Percentiles rank a stretch among this genome's conserved stretches.
These are phyloP conservation scores for Ceratobasidium sp. DNA, from an alignment of 1,284 basidiomycete species.

Conservation along the genomic window DNA sequence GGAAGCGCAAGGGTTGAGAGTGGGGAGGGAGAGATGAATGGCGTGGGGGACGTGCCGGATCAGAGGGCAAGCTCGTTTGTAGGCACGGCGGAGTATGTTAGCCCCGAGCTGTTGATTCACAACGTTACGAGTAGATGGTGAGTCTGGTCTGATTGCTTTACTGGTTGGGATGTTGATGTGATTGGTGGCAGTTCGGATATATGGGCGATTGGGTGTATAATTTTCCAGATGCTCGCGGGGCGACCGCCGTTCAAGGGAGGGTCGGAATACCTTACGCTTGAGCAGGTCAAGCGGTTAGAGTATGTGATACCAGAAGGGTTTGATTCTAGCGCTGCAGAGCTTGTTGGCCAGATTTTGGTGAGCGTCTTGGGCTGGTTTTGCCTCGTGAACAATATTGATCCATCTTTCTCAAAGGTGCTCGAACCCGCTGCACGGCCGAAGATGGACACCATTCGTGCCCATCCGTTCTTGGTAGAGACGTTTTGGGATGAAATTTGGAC, in stretches of 20 bases:
- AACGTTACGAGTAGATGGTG: slow-evolving; percentile 75
- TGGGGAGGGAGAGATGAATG: slow-evolving; percentile 61
- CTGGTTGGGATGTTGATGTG: slow-evolving; percentile 28
- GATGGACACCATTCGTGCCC: slow-evolving; percentile 73
- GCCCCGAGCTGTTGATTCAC: slow-evolving; percentile 87
- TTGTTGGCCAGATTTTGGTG: slow-evolving; percentile 76
- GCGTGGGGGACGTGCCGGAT: slow-evolving; percentile 48
- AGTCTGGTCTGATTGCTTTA: slow-evolving; percentile 47
- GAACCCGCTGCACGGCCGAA: slow-evolving; percentile 75
- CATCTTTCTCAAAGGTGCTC: slow-evolving; percentile 64
- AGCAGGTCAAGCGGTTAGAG: slow-evolving; percentile 81
- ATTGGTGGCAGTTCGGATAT: slow-evolving; percentile 82
- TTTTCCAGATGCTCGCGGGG: slow-evolving; percentile 97
- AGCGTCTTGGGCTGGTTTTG: slow-evolving; percentile 50
- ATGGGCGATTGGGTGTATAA: slow-evolving; percentile 97
- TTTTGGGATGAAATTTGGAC: slow-evolving; percentile 85
- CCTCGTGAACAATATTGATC: slow-evolving; percentile 17
- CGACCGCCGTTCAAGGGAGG: slow-evolving; percentile 91
- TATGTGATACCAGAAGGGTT: slow-evolving; percentile 81
- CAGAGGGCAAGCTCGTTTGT: slow-evolving; percentile 85
- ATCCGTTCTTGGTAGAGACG: slow-evolving; percentile 81
- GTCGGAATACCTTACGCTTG: slow-evolving; percentile 86
- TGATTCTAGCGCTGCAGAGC: slow-evolving; percentile 75
- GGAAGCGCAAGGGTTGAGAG: slow-evolving; percentile 93
- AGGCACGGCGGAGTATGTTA: slow-evolving; percentile 96